Evolutionary conservation across 2,329 filamentous ascomycete species (phyloP).

Genomic region (Paecilomyces dactylethromorphus): DNA sequence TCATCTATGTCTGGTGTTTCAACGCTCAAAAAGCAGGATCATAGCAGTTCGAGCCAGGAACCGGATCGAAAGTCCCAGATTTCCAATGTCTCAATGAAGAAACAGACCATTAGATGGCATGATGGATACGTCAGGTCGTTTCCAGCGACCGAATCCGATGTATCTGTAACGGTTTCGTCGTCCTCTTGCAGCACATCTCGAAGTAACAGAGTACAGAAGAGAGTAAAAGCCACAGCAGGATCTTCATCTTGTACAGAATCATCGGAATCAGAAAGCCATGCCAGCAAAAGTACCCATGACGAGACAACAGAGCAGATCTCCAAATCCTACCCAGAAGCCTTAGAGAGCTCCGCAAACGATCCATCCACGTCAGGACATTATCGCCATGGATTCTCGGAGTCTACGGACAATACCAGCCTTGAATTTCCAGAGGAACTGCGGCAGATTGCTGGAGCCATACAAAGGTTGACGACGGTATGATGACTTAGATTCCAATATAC

Average conservation of each 20-base stretch:
- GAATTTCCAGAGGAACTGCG: neutral
- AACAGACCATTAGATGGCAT: neutral
- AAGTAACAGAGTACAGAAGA: neutral
- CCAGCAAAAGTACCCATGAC: neutral
- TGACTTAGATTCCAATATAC: neutral
- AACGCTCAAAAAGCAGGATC: neutral
- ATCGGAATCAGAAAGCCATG: neutral
- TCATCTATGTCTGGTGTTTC: neutral
- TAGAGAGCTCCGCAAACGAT: neutral
- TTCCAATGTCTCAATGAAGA: neutral
- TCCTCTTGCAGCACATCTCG: neutral
- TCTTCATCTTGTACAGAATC: neutral
- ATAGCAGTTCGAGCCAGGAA: neutral
- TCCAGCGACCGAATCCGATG: neutral
- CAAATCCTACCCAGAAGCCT: neutral
- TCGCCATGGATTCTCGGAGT: neutral
- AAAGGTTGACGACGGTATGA: neutral
- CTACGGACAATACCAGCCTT: neutral
- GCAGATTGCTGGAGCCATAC: neutral
- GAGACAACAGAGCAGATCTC: neutral
- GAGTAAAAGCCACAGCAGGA: neutral
- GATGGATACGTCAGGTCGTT: neutral
- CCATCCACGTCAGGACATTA: neutral
- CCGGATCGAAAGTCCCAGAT: neutral
- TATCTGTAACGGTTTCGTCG: neutral